A percentile compares a stretch with the other conserved stretches of the same genome.
Conservation (phyloP, 768 basidiomycete species). For the Phaeotremella skinneri region DNA sequence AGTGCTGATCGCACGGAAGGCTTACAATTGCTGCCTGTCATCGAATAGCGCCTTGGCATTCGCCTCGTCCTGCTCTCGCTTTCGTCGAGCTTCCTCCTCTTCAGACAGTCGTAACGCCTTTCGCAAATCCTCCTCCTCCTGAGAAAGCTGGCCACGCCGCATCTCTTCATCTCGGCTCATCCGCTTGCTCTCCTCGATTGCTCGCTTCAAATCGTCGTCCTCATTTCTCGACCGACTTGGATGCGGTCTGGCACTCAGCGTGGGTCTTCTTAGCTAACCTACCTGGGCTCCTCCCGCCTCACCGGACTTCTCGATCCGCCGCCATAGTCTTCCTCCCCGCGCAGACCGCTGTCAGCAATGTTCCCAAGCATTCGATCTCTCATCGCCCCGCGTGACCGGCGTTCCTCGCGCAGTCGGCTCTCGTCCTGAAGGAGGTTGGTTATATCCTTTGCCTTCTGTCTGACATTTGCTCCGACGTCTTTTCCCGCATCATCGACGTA, state of each 20-base stretch:
- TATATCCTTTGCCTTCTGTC: slow-evolving; percentile 81
- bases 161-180: slow-evolving; percentile 67
- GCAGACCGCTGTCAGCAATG: slow-evolving; percentile 49
- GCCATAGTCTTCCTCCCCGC: slow-evolving; percentile 53
- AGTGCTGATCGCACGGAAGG: neutral
- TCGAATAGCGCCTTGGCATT: slow-evolving; percentile 79
- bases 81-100: slow-evolving; percentile 81
- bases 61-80: slow-evolving; percentile 67
- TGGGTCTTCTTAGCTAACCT: slow-evolving; percentile 8
- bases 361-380: slow-evolving; percentile 87
- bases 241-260: slow-evolving; percentile 39
- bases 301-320: slow-evolving; percentile 23
- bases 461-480: slow-evolving; percentile 89
- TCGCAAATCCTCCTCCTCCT: slow-evolving; percentile 79
- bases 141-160: slow-evolving; percentile 52
- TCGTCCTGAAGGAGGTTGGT: slow-evolving; percentile 89
- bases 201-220: slow-evolving; percentile 78
- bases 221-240: slow-evolving; percentile 52
- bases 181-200: slow-evolving; percentile 87
- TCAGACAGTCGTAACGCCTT: slow-evolving; percentile 80
- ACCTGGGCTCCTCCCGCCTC: slow-evolving; percentile 6
- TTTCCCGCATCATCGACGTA: slow-evolving; percentile 91
- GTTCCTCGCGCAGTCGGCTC: slow-evolving; percentile 75
- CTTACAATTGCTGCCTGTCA: slow-evolving; percentile 75
- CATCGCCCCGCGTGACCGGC: slow-evolving; percentile 73